These are phyloP conservation scores for Coemansia sp. DNA, from an alignment of 192 early-diverging fungal species.

Conservation along the genomic window DNA sequence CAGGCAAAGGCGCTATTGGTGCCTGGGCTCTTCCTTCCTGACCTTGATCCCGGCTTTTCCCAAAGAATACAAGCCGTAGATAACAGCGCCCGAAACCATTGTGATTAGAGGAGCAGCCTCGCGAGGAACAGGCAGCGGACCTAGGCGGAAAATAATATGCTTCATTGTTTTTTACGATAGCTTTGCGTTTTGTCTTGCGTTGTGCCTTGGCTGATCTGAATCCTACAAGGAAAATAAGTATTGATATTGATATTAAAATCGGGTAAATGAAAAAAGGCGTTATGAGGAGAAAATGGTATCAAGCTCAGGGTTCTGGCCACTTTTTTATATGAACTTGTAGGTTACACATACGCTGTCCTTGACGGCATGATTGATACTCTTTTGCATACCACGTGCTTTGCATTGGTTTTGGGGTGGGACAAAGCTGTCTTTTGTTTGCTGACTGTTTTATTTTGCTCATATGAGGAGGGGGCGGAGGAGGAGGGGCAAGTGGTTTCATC, in stretches of 20 bases:
- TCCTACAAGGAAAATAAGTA: background rate
- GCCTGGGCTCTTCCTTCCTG: background rate
- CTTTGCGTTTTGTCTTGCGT: no score
- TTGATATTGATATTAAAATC: background rate
- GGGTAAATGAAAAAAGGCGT: background rate
- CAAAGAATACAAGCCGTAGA: slow-evolving; percentile 5
- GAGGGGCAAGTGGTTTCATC: no score
- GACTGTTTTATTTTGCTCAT: no score
- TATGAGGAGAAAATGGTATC: background rate
- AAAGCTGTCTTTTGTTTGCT: no score
- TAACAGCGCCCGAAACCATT: background rate
- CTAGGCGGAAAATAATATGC: slow-evolving; percentile 6
- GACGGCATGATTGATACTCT: no score
- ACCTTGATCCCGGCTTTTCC: background rate
- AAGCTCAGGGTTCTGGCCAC: background rate
- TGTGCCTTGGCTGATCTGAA: no score
- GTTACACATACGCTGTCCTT: no score
- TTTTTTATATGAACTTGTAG: background rate
- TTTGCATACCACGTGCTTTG: no score
- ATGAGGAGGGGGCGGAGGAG: no score
- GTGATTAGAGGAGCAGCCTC: slow-evolving; percentile 8
- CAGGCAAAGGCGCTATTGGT: no score
- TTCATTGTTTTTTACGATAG: slow-evolving; percentile 1
- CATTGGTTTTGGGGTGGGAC: no score
- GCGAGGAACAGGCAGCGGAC: slow-evolving; percentile 5